A percentile compares a stretch with the other conserved stretches of the same genome.
Conservation (phyloP, 1,284 basidiomycete genomes). For the Omphalotus olearius region DNA sequence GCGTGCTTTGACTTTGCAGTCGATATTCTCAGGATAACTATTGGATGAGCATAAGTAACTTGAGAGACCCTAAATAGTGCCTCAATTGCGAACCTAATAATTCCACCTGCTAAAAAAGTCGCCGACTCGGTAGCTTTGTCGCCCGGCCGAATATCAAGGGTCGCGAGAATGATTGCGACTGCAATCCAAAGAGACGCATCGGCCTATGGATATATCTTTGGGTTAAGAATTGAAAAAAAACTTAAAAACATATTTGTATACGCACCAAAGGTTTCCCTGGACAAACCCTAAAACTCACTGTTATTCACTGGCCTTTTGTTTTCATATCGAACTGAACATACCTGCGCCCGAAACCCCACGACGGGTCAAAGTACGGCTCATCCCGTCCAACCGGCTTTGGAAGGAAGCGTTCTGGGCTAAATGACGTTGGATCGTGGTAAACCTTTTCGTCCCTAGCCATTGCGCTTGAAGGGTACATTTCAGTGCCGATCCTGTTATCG, state of each 20-base stretch:
- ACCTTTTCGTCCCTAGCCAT: conserved; percentile 4
- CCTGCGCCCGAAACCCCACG: conserved; percentile 5
- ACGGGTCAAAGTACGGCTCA: conserved; percentile 2
- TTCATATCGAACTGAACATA: not conserved
- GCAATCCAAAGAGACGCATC: not conserved
- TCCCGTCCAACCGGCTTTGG: not conserved
- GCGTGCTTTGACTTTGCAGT: too few species aligned
- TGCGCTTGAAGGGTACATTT: not conserved
- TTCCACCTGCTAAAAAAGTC: not conserved
- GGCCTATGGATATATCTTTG: not conserved
- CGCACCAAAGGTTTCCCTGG: not conserved
- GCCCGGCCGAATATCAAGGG: not conserved
- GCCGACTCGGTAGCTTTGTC: not conserved
- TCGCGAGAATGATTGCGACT: not conserved
- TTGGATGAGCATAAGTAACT: too few species aligned
- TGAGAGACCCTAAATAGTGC: too few species aligned
- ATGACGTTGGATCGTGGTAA: not conserved
- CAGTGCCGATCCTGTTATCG: not conserved
- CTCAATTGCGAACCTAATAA: not conserved
- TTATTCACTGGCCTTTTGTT: not conserved
- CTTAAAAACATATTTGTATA: not conserved
- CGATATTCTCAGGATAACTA: too few species aligned
- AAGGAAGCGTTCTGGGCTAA: conserved; percentile 1
- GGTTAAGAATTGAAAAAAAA: not conserved
- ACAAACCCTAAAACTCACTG: not conserved